These are phyloP conservation scores for Austroboletus niveus DNA, from an alignment of 1,284 basidiomycete species.

Conservation along the genomic window DNA sequence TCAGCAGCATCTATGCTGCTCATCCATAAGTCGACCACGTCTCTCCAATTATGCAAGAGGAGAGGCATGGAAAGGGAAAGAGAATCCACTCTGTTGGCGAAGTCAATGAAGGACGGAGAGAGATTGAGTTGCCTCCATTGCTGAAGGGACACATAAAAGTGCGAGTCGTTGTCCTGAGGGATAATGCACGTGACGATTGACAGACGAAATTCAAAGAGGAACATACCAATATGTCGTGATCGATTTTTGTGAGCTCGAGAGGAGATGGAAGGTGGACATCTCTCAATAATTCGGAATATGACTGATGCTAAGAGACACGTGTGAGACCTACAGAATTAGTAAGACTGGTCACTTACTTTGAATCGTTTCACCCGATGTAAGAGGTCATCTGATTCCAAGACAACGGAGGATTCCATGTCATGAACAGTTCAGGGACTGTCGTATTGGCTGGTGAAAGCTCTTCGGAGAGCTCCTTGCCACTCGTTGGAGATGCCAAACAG, in stretches of 20 bases:
- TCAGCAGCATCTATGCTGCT: conserved; percentile 53
- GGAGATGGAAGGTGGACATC: conserved; percentile 70
- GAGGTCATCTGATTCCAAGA: conserved; percentile 21
- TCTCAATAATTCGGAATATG: conserved; percentile 64
- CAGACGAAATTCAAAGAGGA: background rate
- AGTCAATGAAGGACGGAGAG: conserved; percentile 70
- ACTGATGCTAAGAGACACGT: conserved; percentile 55
- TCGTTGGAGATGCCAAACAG: too few species aligned
- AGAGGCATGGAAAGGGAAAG: conserved; percentile 78
- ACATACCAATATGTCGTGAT: conserved; percentile 59
- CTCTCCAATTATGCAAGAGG: conserved; percentile 76
- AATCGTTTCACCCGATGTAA: conserved; percentile 41
- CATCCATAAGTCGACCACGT: conserved; percentile 64
- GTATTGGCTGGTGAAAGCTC: too few species aligned
- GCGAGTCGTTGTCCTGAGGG: conserved; percentile 65
- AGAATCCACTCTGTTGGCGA: conserved; percentile 57
- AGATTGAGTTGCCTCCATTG: conserved; percentile 82
- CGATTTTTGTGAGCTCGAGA: conserved; percentile 53
- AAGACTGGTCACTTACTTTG: conserved; percentile 33
- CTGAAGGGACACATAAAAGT: conserved; percentile 66
- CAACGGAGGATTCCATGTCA: conserved; percentile 14
- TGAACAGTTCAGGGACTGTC: background rate
- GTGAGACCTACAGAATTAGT: background rate
- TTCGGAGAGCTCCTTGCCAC: too few species aligned
- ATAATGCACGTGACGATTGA: background rate